phyloP scores from a whole-genome alignment of 164 flowering plant genomes.

The Magnolia officinalis region DNA sequence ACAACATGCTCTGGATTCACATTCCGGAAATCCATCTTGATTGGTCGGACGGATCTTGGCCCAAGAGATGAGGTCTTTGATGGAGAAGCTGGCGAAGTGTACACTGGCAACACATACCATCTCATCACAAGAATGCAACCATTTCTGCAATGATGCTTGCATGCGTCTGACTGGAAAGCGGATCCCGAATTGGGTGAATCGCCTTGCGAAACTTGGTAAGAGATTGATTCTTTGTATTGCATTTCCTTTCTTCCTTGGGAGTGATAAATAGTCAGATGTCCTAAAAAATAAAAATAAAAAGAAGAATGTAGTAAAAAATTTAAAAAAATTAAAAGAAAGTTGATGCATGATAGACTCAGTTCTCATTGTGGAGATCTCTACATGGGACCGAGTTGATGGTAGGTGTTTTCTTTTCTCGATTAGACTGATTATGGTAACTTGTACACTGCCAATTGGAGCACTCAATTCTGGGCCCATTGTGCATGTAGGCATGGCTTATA shows the following conservation, averaged over 20 bases:
- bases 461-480: background rate
- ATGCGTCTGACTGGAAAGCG: constrained; percentile 56
- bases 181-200: constrained; percentile 82
- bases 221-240: background rate
- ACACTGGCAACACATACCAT: constrained; percentile 65
- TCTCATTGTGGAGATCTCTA: background rate
- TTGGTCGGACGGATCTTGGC: constrained; percentile 61
- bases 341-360: background rate
- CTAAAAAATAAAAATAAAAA: background rate
- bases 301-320: background rate
- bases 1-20: constrained; percentile 63
- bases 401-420: background rate
- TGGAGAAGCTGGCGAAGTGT: constrained; percentile 64
- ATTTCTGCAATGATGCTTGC: constrained; percentile 78
- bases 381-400: background rate
- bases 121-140: constrained; percentile 89
- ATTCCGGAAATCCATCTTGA: constrained; percentile 63
- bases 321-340: no score
- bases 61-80: constrained; percentile 42
- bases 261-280: background rate
- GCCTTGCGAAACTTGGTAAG: constrained; percentile 20
- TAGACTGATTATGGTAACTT: background rate
- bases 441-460: background rate
- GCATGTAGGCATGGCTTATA: background rate
- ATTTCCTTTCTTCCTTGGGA: background rate